Evolutionary conservation across 148 eudicot species (phyloP).

Genomic region (Cornus kousa): DNA sequence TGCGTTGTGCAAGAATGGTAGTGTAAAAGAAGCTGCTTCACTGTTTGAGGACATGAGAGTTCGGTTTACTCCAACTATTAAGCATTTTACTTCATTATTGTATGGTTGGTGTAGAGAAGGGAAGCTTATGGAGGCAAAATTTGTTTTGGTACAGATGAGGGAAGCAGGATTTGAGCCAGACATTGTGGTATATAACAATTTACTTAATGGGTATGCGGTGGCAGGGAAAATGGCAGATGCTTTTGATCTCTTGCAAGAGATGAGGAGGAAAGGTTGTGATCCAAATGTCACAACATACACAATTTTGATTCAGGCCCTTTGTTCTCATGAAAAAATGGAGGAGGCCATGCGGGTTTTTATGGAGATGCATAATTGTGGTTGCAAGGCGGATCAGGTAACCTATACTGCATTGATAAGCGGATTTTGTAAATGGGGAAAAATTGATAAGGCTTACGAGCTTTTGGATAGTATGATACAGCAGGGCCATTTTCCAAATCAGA

Average conservation of each 20-base stretch:
- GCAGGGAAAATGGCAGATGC: constrained; percentile 89
- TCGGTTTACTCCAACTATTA: constrained; percentile 67
- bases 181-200: constrained; percentile 79
- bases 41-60: constrained; percentile 84
- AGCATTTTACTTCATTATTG: constrained; percentile 86
- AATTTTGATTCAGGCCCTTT: constrained; percentile 82
- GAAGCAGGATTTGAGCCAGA: constrained; percentile 86
- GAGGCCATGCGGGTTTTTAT: constrained; percentile 68
- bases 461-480: constrained; percentile 65
- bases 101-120: constrained; percentile 95
- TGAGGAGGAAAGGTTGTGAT: constrained; percentile 84
- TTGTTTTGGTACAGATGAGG: constrained; percentile 82
- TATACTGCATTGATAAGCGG: constrained; percentile 83
- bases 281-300: constrained; percentile 87
- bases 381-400: constrained; percentile 80
- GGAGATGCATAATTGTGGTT: constrained; percentile 71
- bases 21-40: constrained; percentile 83
- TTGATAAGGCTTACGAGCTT: constrained; percentile 65
- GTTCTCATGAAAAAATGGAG: constrained; percentile 67
- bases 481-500: constrained; percentile 68
- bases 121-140: constrained; percentile 81
- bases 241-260: constrained; percentile 83
- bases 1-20: constrained; percentile 93
- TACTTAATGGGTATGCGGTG: constrained; percentile 75
- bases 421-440: constrained; percentile 76